Evolutionary conservation across 2,329 filamentous ascomycete species (phyloP), one percentile per base, ranked within the genome.

Genomic region (Fusarium tuaranense): DNA sequence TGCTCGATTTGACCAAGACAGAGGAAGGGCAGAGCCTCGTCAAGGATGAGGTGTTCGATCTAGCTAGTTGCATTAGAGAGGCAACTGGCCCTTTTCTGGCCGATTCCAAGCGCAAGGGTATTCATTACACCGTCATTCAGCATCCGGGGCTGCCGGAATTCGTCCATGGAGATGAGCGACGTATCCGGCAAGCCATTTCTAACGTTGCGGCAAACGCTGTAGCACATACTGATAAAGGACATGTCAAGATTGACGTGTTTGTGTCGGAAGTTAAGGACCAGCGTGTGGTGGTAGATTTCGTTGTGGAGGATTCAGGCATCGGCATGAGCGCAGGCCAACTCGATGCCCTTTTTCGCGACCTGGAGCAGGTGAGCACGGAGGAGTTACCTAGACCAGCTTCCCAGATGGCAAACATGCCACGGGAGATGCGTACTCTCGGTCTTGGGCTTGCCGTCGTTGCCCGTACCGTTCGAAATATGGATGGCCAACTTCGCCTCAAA

Each of bases 391-490:
- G 39, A 39, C 63, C 68, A 20, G 57, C 46, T 34, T 63, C 38
- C 0, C 76, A 79, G 57, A n/a, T 82, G 46, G 67, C 80, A 20
- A 78, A 81, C 4, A 78, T 82, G 63, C 66, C 80, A 16, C 71
- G 70, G 46, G 75, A 84, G 22, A 71, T 81, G 20, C 83, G 84
- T 59, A 91, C 91, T 0, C 83, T 97, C 1, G 95, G 95, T 0
- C 88, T 98, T 12, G 95, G 95, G 0, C 87, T 98, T n/a, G 95
- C 95, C 0, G 88, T 97, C 14, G 95, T 97, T n/a, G 93, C 94
- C 18, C 90, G 95, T 41, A 94, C 95, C 39, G 88, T 98, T 36
- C 90, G 92, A n/a, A 97, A 95, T 78, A 97, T 97, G 94, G 92
- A 96, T 68, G 95, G 95, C 0, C 95, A 97, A 78, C 83, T 98